Conservation (phyloP, 495 filamentous ascomycete genomes). For the Jackrogersella minutella region DNA sequence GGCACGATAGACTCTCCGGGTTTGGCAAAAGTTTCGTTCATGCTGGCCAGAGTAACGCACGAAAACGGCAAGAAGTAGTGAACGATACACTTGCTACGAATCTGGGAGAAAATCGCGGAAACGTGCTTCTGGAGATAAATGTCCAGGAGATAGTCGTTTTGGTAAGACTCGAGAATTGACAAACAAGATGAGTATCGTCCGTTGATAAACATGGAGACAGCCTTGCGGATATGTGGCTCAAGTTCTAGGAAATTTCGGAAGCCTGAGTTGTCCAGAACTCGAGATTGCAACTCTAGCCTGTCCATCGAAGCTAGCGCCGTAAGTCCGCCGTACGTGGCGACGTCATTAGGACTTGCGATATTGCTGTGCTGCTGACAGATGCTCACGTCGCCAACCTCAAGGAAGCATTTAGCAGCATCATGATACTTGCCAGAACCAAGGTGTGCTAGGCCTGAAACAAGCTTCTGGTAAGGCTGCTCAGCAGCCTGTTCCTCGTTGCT, state of each 20-base stretch:
- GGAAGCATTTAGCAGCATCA: conserved; percentile 77
- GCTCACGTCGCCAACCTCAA: conserved; percentile 62
- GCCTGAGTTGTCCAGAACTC: conserved; percentile 76
- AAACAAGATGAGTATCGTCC: conserved; percentile 87
- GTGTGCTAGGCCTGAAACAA: conserved; percentile 73
- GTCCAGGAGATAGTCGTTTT: conserved; percentile 86
- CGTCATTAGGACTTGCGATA: conserved; percentile 81
- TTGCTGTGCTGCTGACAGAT: conserved; percentile 70
- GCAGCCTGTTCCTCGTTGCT: conserved; percentile 66
- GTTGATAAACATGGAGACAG: conserved; percentile 85
- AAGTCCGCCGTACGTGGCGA: conserved; percentile 91
- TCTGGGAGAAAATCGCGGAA: conserved; percentile 68
- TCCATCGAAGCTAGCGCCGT: conserved; percentile 92
- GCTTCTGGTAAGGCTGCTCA: conserved; percentile 69
- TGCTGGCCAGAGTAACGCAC: conserved; percentile 71
- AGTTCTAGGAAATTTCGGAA: conserved; percentile 92
- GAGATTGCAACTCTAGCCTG: conserved; percentile 72
- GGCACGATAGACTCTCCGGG: conserved; percentile 69
- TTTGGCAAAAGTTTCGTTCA: conserved; percentile 70
- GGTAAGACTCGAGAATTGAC: conserved; percentile 79
- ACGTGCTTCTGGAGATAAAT: conserved; percentile 84
- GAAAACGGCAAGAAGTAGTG: conserved; percentile 89
- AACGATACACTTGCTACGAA: conserved; percentile 89
- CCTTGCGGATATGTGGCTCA: conserved; percentile 92
- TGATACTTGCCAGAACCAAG: conserved; percentile 70